Evolutionary conservation across 306 rosid genomes (phyloP).

Genomic region (Myrica gale): DNA sequence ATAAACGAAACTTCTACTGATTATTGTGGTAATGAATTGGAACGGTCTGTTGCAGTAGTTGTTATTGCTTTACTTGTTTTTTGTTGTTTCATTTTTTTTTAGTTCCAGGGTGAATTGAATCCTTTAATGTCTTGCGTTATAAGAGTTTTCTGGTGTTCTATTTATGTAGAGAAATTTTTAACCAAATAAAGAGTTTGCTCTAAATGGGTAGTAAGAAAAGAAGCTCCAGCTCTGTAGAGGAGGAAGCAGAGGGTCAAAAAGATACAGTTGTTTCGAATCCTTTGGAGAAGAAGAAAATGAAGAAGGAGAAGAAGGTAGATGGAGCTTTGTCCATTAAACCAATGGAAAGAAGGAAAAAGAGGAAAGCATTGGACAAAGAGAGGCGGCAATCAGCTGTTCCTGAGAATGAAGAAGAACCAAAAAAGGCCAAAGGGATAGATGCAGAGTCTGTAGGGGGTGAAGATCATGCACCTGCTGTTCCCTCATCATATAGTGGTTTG

Average conservation of each 20-base stretch:
- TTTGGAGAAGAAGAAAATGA: slow-evolving; percentile 45
- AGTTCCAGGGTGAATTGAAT: too few species aligned
- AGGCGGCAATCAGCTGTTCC: slow-evolving; percentile 28
- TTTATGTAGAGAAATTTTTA: background rate
- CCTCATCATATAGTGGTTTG: slow-evolving; percentile 31
- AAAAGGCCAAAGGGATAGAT: slow-evolving; percentile 12
- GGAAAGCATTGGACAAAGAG: slow-evolving; percentile 64
- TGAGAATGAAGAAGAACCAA: slow-evolving; percentile 18
- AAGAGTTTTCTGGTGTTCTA: background rate
- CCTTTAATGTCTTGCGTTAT: background rate
- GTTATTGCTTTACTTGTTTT: background rate
- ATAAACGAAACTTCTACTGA: background rate
- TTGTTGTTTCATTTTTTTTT: background rate
- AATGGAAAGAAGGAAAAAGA: slow-evolving; percentile 75
- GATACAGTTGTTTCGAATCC: slow-evolving; percentile 30
- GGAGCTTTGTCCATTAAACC: slow-evolving; percentile 45
- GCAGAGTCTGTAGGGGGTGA: slow-evolving; percentile 25
- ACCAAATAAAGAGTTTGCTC: background rate
- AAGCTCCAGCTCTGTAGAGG: slow-evolving; percentile 33
- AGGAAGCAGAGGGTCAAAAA: slow-evolving; percentile 23
- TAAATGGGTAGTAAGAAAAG: slow-evolving; percentile 51
- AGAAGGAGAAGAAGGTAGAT: slow-evolving; percentile 30
- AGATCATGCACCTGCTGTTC: background rate
- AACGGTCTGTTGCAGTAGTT: background rate
- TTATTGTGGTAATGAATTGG: background rate